A percentile compares a stretch with the other conserved stretches of the same genome.
These are phyloP conservation scores for Xylariomycetidae sp. DNA, from an alignment of 2,329 filamentous ascomycete species.

Conservation along the genomic window DNA sequence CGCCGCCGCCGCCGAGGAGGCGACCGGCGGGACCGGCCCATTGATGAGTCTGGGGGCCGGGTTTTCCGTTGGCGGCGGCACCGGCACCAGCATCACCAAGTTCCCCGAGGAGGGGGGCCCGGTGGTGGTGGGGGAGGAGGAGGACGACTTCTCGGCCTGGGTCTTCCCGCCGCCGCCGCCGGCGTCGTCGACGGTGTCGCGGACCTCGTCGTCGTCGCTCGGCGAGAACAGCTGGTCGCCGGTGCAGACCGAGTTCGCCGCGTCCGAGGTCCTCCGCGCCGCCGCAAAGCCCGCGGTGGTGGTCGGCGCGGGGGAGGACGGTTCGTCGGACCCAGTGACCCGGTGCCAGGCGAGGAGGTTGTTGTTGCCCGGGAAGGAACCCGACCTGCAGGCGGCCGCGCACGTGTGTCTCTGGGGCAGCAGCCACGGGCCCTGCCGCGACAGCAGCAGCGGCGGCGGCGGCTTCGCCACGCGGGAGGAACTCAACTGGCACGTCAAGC, in stretches of 20 bases:
- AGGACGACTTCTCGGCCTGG: conserved; percentile 5
- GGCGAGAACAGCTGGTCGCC: conserved; percentile 9
- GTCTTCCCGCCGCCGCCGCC: conserved; percentile 9
- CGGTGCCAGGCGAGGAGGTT: conserved; percentile 3
- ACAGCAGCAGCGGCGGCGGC: conserved; percentile 27
- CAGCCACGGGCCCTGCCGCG: conserved; percentile 25
- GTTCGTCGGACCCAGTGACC: neutral
- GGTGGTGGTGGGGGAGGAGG: no score
- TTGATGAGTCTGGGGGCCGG: no score
- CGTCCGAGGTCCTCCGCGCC: conserved; percentile 6
- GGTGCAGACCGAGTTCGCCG: conserved; percentile 12
- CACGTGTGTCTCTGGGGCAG: conserved; percentile 35
- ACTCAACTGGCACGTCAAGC: conserved; percentile 37
- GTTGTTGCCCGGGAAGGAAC: conserved; percentile 10
- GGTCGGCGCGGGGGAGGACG: neutral
- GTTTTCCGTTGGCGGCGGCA: neutral
- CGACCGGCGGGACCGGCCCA: no score
- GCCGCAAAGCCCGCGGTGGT: neutral
- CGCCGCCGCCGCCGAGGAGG: no score
- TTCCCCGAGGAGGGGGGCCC: conserved; percentile 5
- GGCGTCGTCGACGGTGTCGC: conserved; percentile 15
- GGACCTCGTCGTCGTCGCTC: conserved; percentile 6
- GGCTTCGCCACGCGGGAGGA: conserved; percentile 32
- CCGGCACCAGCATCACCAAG: conserved; percentile 2
- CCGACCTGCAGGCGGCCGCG: conserved; percentile 22